A percentile compares a stretch with the other conserved stretches of the same genome.
These are phyloP conservation scores for Kazachstania africana DNA, from an alignment of 805 yeast species.

Conservation along the genomic window DNA sequence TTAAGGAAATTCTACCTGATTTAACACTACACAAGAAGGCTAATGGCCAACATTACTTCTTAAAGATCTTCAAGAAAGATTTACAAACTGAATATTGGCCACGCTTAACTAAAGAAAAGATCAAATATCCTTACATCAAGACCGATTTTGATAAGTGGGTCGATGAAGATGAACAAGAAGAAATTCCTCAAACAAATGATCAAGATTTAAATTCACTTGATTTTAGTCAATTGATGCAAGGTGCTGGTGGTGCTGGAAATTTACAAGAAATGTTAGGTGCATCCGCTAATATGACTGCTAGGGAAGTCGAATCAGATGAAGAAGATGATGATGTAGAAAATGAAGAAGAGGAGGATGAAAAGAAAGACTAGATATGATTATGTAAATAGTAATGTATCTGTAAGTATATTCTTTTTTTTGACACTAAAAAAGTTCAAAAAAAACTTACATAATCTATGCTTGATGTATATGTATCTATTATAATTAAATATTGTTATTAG, in stretches of 20 bases:
- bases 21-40: conserved; percentile 41
- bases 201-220: conserved; percentile 24
- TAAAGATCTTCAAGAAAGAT: conserved; percentile 60
- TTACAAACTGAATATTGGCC: conserved; percentile 84
- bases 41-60: conserved; percentile 44
- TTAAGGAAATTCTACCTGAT: conserved; percentile 57
- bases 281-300: conserved; percentile 2
- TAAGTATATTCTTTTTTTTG: too few relatives aligned
- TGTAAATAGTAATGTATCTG: too few relatives aligned
- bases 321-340: conserved; percentile 3
- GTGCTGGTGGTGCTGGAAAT: conserved; percentile 30
- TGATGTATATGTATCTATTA: too few relatives aligned
- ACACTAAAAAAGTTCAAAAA: too few relatives aligned
- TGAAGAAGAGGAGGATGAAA: conserved; percentile 2
- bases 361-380: not conserved
- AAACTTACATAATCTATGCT: too few relatives aligned
- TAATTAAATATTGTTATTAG: too few relatives aligned
- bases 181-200: conserved; percentile 25
- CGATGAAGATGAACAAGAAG: conserved; percentile 96
- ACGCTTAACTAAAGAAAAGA: conserved; percentile 78
- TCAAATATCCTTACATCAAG: conserved; percentile 66
- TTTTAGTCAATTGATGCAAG: conserved; percentile 20
- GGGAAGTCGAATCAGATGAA: conserved; percentile 1
- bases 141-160: conserved; percentile 98
- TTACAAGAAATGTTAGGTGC: conserved; percentile 7